Conservation (phyloP, 495 filamentous ascomycete genomes). For the Penicillium paxilli region DNA sequence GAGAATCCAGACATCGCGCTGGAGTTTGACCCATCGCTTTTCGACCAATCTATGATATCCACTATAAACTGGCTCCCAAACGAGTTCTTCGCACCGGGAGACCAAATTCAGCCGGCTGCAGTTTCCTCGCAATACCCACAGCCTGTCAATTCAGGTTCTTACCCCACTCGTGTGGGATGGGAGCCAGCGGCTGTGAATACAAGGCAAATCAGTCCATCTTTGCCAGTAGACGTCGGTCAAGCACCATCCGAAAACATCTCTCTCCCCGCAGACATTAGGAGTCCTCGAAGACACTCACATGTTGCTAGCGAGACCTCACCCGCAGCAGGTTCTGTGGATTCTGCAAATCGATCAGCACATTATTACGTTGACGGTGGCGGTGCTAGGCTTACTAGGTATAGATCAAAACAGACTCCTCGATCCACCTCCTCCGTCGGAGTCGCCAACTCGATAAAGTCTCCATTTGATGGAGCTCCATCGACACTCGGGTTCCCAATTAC, state of each 20-base stretch:
- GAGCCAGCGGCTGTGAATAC: conserved; percentile 29
- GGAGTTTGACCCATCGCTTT: conserved; percentile 22
- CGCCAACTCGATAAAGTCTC: conserved; percentile 8
- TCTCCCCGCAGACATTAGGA: conserved; percentile 17
- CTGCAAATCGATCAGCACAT: conserved; percentile 29
- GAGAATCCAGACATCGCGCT: conserved; percentile 25
- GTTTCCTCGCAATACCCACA: conserved; percentile 20
- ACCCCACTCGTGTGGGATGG: conserved; percentile 25
- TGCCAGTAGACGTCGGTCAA: conserved; percentile 21
- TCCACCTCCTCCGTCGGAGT: conserved; percentile 14
- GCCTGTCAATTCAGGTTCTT: conserved; percentile 10
- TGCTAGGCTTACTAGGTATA: conserved; percentile 31
- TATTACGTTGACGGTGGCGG: conserved; percentile 40
- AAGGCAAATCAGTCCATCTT: conserved; percentile 14
- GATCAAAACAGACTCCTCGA: conserved; percentile 26
- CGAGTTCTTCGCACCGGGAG: conserved; percentile 19
- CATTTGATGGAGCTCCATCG: conserved; percentile 5
- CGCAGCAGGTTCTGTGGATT: conserved; percentile 17
- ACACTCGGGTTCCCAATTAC: conserved; percentile 27
- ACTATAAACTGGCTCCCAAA: conserved; percentile 42
- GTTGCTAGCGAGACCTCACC: conserved; percentile 21
- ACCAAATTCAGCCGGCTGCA: conserved; percentile 9
- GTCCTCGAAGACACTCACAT: conserved; percentile 17
- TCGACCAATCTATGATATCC: conserved; percentile 28
- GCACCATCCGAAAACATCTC: conserved; percentile 24